Conservation (phyloP, 2,329 filamentous ascomycete species). For the Daldinia sp. region DNA sequence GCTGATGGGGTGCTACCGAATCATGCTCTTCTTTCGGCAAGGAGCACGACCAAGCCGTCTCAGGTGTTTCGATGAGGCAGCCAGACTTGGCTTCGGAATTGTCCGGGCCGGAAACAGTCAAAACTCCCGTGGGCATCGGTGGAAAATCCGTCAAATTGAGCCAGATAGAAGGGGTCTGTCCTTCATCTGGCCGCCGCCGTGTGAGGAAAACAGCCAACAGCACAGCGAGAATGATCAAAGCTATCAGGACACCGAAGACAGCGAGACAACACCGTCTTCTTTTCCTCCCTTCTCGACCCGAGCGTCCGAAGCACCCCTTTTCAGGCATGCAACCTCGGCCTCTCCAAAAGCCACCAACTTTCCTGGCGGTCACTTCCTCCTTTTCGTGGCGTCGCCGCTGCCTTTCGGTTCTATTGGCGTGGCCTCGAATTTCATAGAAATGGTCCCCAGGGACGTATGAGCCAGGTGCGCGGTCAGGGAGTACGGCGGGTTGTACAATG, state of each 20-base stretch:
- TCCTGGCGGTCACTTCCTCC: conserved; percentile 71
- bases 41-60: conserved; percentile 85
- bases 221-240: conserved; percentile 68
- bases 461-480: conserved; percentile 60
- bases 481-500: conserved; percentile 44
- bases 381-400: conserved; percentile 71
- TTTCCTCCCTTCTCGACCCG: conserved; percentile 72
- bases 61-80: conserved; percentile 71
- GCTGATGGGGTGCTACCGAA: conserved; percentile 70
- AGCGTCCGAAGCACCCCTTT: conserved; percentile 73
- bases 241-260: conserved; percentile 63
- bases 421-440: conserved; percentile 56
- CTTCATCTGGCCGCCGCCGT: conserved; percentile 51
- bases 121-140: conserved; percentile 84
- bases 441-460: conserved; percentile 62
- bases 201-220: conserved; percentile 70
- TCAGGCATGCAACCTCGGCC: conserved; percentile 73
- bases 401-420: conserved; percentile 61
- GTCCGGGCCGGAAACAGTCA: conserved; percentile 81
- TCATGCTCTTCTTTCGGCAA: conserved; percentile 82
- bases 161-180: conserved; percentile 68
- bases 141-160: conserved; percentile 89
- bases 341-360: conserved; percentile 72
- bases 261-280: conserved; percentile 70
- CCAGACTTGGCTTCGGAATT: conserved; percentile 72